These are phyloP conservation scores for Scutellaria minor DNA, from an alignment of 257 asterid species.

Conservation along the genomic window DNA sequence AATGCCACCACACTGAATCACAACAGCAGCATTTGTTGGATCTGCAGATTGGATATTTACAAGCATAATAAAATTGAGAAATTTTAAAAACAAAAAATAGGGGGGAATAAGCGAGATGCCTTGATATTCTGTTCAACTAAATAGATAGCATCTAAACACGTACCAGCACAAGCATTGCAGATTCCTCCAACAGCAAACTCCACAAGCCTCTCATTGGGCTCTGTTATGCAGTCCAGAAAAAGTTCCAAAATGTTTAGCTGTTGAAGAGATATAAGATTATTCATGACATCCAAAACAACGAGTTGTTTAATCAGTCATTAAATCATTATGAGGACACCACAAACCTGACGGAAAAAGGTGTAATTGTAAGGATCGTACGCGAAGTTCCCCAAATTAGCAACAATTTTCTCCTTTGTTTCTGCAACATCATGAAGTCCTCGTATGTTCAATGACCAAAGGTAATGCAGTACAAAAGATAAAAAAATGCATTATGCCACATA, in stretches of 20 bases:
- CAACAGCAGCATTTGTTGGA: slow-evolving; percentile 80
- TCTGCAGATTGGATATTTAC: slow-evolving; percentile 46
- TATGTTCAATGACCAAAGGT: slow-evolving; percentile 25
- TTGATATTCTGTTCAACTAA: not conserved
- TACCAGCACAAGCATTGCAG: slow-evolving; percentile 88
- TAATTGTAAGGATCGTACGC: slow-evolving; percentile 96
- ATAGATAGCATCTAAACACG: not conserved
- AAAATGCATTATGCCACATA: not conserved
- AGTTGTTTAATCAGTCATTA: not conserved
- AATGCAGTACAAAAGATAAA: not conserved
- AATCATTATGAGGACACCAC: slow-evolving; percentile 13
- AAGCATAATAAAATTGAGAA: not conserved
- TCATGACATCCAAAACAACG: slow-evolving; percentile 21
- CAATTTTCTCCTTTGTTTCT: slow-evolving; percentile 87
- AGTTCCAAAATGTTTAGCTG: slow-evolving; percentile 95
- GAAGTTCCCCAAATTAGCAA: slow-evolving; percentile 85
- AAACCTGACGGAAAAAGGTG: slow-evolving; percentile 83
- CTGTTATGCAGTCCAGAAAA: slow-evolving; percentile 89
- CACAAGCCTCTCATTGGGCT: slow-evolving; percentile 85
- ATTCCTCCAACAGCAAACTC: slow-evolving; percentile 94
- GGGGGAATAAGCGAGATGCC: not conserved
- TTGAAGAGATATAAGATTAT: slow-evolving; percentile 18
- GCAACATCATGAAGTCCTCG: slow-evolving; percentile 39
- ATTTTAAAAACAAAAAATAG: not conserved
- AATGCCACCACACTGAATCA: slow-evolving; percentile 71